phyloP scores from a whole-genome alignment of 2,329 filamentous ascomycete species.

The Graphiopsis chlorocephala region DNA sequence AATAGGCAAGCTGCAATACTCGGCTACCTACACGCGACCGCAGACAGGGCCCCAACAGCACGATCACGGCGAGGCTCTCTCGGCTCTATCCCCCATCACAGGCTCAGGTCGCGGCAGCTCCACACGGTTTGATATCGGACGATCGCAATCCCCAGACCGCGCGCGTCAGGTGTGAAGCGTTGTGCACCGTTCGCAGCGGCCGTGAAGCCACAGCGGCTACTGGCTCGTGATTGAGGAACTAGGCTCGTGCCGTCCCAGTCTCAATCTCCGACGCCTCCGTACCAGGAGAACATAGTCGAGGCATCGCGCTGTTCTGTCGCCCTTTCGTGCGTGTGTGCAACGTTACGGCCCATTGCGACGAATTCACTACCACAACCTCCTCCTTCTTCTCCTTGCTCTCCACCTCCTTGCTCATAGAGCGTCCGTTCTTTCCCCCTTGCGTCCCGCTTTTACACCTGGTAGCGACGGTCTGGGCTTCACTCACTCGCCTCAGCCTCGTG shows the following conservation, averaged over 20 bases:
- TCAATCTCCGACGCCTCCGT: constrained; percentile 11
- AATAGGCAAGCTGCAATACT: constrained; percentile 8
- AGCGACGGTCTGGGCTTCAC: constrained; percentile 10
- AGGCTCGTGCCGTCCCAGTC: not conserved
- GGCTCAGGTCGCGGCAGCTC: not conserved
- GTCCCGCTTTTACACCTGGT: constrained; percentile 7
- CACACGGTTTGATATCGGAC: constrained; percentile 12
- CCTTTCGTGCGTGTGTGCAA: constrained; percentile 3
- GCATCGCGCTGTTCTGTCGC: constrained; percentile 5
- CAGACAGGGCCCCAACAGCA: not conserved
- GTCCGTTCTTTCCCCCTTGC: constrained; percentile 15
- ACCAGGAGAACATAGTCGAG: constrained; percentile 15
- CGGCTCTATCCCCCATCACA: too few species aligned
- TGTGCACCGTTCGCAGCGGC: constrained; percentile 4
- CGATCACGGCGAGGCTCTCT: too few species aligned
- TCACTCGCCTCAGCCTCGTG: constrained; percentile 8
- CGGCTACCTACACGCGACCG: not conserved
- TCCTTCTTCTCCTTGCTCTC: constrained; percentile 12
- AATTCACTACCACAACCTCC: not conserved
- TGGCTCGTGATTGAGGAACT: constrained; percentile 4
- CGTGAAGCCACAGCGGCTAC: constrained; percentile 11
- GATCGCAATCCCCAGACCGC: constrained; percentile 15
- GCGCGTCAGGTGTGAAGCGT: not conserved
- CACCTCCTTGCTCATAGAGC: constrained; percentile 15
- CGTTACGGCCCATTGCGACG: constrained; percentile 9